These are phyloP conservation scores for Zygosaccharomyces pseudorouxii DNA, from an alignment of 805 yeast genomes.

Conservation along the genomic window DNA sequence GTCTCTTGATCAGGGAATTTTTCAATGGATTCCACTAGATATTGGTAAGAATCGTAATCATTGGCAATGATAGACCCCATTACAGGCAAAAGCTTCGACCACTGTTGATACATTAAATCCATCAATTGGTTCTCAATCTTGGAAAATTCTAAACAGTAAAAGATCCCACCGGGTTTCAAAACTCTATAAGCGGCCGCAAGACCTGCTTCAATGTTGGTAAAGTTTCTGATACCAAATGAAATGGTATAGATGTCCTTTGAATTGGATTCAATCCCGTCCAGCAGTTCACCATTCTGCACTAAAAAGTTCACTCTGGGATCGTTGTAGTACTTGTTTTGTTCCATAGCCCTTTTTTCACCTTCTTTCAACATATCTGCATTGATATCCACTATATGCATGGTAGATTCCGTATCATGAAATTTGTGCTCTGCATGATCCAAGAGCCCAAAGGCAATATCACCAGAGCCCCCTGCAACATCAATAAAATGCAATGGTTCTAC, in stretches of 20 bases:
- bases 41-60: slow-evolving; percentile 94
- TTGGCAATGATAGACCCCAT: slow-evolving; percentile 95
- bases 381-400: slow-evolving; percentile 91
- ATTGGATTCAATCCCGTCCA: slow-evolving; percentile 77
- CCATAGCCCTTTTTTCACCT: slow-evolving; percentile 72
- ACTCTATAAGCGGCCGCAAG: slow-evolving; percentile 93
- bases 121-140: slow-evolving; percentile 79
- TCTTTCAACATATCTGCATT: slow-evolving; percentile 94
- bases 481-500: slow-evolving; percentile 77
- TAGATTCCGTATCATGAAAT: slow-evolving; percentile 67
- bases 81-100: slow-evolving; percentile 83
- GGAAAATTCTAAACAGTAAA: slow-evolving; percentile 92
- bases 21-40: slow-evolving; percentile 89
- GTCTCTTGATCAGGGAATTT: slow-evolving; percentile 89
- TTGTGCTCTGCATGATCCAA: slow-evolving; percentile 81
- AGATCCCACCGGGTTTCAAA: slow-evolving; percentile 94
- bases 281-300: slow-evolving; percentile 88
- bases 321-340: slow-evolving; percentile 50
- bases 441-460: slow-evolving; percentile 94
- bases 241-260: slow-evolving; percentile 95
- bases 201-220: slow-evolving; percentile 92
- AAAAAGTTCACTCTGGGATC: slow-evolving; percentile 64
- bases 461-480: slow-evolving; percentile 99
- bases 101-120: slow-evolving; percentile 75
- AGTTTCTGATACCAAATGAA: slow-evolving; percentile 96